These are phyloP conservation scores for Suhomyces emberorum DNA, from an alignment of 805 yeast genomes.

Conservation along the genomic window DNA sequence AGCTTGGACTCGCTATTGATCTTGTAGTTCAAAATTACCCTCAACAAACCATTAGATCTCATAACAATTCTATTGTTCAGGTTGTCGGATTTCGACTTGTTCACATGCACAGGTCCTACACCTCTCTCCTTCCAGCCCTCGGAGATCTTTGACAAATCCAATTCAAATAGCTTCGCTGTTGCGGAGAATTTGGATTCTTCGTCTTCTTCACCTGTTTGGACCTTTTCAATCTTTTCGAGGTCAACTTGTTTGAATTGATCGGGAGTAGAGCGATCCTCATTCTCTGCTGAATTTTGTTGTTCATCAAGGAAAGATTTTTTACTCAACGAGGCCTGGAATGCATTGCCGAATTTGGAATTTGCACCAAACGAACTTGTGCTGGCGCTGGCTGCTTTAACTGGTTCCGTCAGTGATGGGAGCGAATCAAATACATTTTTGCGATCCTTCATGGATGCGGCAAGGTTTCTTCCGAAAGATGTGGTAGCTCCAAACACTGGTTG, in stretches of 20 bases:
- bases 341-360: conserved; percentile 47
- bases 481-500: conserved; percentile 40
- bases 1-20: conserved; percentile 60
- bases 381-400: conserved; percentile 5
- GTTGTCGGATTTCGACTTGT: conserved; percentile 39
- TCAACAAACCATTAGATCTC: conserved; percentile 84
- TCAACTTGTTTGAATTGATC: conserved; percentile 56
- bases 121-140: conserved; percentile 98
- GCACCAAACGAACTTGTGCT: conserved; percentile 41
- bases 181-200: conserved; percentile 68
- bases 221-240: conserved; percentile 49
- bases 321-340: conserved; percentile 49
- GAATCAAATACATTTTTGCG: conserved; percentile 26
- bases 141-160: conserved; percentile 60
- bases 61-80: conserved; percentile 69
- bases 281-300: conserved; percentile 7
- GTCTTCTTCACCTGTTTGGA: conserved; percentile 87
- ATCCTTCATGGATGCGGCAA: conserved; percentile 22
- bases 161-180: conserved; percentile 74
- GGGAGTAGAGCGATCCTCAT: conserved; percentile 17
- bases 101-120: conserved; percentile 80
- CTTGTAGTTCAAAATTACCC: conserved; percentile 77
- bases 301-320: conserved; percentile 60
- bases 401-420: conserved; percentile 12
- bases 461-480: conserved; percentile 35